Base-by-base conservation (phyloP, 495 filamentous ascomycete species). In the Aspergillus cristatus region DNA sequence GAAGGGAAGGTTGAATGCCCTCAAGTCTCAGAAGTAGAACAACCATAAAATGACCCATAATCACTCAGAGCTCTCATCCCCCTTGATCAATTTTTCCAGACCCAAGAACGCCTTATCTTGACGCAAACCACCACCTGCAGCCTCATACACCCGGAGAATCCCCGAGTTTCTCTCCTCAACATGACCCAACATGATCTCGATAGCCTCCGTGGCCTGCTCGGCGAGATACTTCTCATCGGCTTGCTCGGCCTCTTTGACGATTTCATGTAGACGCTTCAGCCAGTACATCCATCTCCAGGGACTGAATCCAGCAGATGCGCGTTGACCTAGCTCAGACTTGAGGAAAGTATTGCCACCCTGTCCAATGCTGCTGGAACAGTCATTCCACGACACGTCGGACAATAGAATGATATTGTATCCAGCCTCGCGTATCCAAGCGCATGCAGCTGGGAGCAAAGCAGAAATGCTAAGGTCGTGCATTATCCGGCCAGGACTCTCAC, bases 251-350 rank as follows among this genome's bases (percentile, higher is more conserved):
- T 36, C 40, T 3, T 37, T 25, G 6, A n/a, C 13, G 17, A 42
- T 37, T 18, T 42, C 24, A 22, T 42, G 32, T 6, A 42, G 26
- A 14, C 40, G 40, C 26, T 42, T 42, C 10, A 42, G 40, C 40
- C 40, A 42, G 40, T 30, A 42, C 26, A 42, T 18, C 20, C 24
- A 42, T 31, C 40, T 42, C 33, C 32, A 42, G 14, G 40, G 40
- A 11, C 24, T 35, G 26, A 42, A 42, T 20, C 40, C 40, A 18
- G 24, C 28, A 7, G 33, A 16, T 29, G 40, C 6, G 18, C 32
- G 33, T 22, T 36, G 20, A 0, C 40, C 40, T 0, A 42, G 33
- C 32, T 32, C 40, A 10, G 40, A 42, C 32, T 36, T 15, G 33
- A 36, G 1, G 26, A 42, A 42, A 2, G 17, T 13, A 2, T 15